phyloP scores from a whole-genome alignment of 805 yeast species.

The Spathaspora passalidarum region DNA sequence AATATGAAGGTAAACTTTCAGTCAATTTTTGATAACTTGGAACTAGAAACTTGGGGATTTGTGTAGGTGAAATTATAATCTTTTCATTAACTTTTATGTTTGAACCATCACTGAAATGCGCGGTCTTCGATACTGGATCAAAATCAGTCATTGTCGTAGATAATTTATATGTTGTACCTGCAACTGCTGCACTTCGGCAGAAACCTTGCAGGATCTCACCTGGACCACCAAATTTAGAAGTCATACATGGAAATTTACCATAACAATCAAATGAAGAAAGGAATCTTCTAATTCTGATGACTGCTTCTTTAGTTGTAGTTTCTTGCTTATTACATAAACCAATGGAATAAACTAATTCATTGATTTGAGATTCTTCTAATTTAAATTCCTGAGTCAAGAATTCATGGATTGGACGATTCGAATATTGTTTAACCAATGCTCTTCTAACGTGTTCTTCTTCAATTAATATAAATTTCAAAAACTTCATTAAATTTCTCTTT shows the following conservation, averaged over 20 bases:
- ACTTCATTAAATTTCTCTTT: conserved; percentile 85
- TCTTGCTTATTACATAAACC: conserved; percentile 68
- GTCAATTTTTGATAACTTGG: conserved; percentile 40
- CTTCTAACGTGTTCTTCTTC: conserved; percentile 31
- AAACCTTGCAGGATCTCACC: conserved; percentile 96
- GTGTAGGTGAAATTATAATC: conserved; percentile 74
- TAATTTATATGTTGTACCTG: conserved; percentile 89
- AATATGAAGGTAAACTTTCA: conserved; percentile 43
- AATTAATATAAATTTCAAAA: conserved; percentile 76
- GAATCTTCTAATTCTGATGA: conserved; percentile 80
- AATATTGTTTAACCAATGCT: conserved; percentile 55
- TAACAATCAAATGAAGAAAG: conserved; percentile 83
- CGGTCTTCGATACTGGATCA: conserved; percentile 66
- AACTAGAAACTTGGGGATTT: conserved; percentile 40
- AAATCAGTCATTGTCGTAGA: conserved; percentile 62
- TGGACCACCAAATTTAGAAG: conserved; percentile 91
- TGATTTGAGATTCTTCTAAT: conserved; percentile 68
- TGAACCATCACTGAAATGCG: conserved; percentile 73
- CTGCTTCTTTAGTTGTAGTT: conserved; percentile 68
- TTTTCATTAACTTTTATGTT: conserved; percentile 74
- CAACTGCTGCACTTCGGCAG: conserved; percentile 97
- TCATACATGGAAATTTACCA: conserved; percentile 90
- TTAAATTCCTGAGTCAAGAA: conserved; percentile 67
- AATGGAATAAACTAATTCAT: conserved; percentile 81
- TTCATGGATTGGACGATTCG: conserved; percentile 51